Base-by-base conservation (phyloP, 2,329 filamentous ascomycete species). In the Trichoderma endophyticum region DNA sequence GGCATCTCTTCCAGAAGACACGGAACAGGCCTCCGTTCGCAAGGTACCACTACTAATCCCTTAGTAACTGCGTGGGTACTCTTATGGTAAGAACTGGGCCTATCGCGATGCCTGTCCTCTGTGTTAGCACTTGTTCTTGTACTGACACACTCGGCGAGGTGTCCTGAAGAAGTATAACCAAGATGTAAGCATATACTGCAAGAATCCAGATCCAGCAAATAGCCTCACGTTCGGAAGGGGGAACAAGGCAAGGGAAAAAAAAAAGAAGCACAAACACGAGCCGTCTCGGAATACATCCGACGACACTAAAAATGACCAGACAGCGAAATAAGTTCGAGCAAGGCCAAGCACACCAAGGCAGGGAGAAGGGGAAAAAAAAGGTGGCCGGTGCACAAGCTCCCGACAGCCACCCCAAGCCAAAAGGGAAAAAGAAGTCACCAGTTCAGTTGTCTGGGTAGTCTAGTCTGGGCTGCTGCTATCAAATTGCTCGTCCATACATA, bases 381-480 rank as follows among this genome's bases (percentile, higher is more conserved):
- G 65, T 36, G 34, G 54, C 54, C 12, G 54, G 26, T 48, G 56
- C 56, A 69, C 66, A 51, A 69, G 66, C 66, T 69, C 66, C 66
- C 56, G 66, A 61, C 56, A 69, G 39, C 63, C 28, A 60, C 66
- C 66, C 66, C 34, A 51, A 24, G 24, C 61, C 61, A 51, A 51
- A 51, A 63, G n/a, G 4, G 7, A 63, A 56, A 66, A 30, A 26
- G 9, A 57, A 57, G 26, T 57, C 24, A 57, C 54, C 24, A 57
- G 24, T 28, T 28, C 54, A 57, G 24, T 56, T 21, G 36, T 43
- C 15, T 36, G 34, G 34, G 34, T 12, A 43, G 39, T 43, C 18
- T n/a, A 43, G 39, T 43, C 39, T n/a, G 15, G 39, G 39, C 39
- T 43, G 34, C 39, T 43, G 43, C 43, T 51, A 51, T 51, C 43